Percentiles rank a stretch among this genome's conserved stretches.
Conservation (phyloP, 2,329 filamentous ascomycete species). For the Epichloe glyceriae region DNA sequence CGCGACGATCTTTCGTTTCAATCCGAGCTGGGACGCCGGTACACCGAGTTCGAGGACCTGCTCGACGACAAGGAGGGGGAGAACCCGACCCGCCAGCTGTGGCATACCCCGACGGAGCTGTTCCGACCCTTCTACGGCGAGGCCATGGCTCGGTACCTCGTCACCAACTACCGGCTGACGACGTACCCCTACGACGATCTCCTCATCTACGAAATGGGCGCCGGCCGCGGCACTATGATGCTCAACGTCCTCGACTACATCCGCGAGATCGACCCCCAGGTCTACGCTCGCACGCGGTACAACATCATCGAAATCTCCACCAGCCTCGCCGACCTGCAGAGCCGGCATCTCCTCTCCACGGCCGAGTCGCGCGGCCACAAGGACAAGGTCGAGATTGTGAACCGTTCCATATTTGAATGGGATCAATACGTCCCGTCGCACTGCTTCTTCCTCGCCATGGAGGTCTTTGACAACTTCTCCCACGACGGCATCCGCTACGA, state of each 20-base stretch:
- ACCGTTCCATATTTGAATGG: constrained; percentile 93
- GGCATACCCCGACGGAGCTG: constrained; percentile 96
- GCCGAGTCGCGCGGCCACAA: constrained; percentile 62
- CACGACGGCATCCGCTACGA: constrained; percentile 94
- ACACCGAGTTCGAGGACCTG: constrained; percentile 78
- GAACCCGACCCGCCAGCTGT: constrained; percentile 72
- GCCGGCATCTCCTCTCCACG: constrained; percentile 51
- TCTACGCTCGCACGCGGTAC: constrained; percentile 88
- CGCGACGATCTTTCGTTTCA: constrained; percentile 81
- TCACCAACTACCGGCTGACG: constrained; percentile 90
- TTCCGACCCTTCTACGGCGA: constrained; percentile 96
- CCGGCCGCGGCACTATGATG: constrained; percentile 95
- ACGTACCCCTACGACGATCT: constrained; percentile 93
- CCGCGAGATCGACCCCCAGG: constrained; percentile 73
- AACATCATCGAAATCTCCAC: constrained; percentile 92
- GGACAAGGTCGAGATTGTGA: constrained; percentile 86
- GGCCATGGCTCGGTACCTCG: constrained; percentile 88
- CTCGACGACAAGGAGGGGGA: constrained; percentile 58
- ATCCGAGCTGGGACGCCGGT: constrained; percentile 59
- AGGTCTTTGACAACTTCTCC: constrained; percentile 97
- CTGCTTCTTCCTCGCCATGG: constrained; percentile 94
- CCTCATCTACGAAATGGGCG: constrained; percentile 97
- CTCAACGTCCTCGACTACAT: constrained; percentile 96
- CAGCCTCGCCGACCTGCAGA: constrained; percentile 66
- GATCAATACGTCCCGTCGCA: constrained; percentile 73